phyloP scores from a whole-genome alignment of 495 filamentous ascomycete species.

The Aspergillus saccharolyticus region DNA sequence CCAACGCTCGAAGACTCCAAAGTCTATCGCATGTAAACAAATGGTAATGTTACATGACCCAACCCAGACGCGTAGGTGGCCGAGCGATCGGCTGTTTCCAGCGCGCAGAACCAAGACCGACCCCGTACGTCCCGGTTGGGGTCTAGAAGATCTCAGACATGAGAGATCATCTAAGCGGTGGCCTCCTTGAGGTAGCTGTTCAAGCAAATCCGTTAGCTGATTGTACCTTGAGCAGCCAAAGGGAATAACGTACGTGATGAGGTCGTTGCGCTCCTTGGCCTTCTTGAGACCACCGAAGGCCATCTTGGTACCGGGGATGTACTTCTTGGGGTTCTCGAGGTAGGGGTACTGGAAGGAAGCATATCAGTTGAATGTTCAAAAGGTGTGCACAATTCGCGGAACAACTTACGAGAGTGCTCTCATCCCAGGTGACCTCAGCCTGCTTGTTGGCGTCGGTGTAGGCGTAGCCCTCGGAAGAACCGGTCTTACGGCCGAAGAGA shows the following conservation, averaged over 20 bases:
- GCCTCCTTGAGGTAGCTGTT: slow-evolving; percentile 61
- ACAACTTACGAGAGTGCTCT: slow-evolving; percentile 73
- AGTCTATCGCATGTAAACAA: slow-evolving; percentile 22
- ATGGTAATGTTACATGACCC: slow-evolving; percentile 36
- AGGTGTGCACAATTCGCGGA: no score
- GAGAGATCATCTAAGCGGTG: slow-evolving; percentile 47
- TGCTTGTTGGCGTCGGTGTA: slow-evolving; percentile 99
- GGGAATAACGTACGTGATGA: slow-evolving; percentile 76
- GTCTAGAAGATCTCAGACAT: slow-evolving; percentile 16
- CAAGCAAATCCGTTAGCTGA: slow-evolving; percentile 6
- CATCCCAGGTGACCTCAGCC: slow-evolving; percentile 85
- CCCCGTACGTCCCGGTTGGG: slow-evolving; percentile 20
- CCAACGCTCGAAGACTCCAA: slow-evolving; percentile 21
- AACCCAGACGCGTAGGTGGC: slow-evolving; percentile 28
- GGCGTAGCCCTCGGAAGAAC: slow-evolving; percentile 82
- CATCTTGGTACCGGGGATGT: slow-evolving; percentile 99
- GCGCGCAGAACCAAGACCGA: slow-evolving; percentile 1
- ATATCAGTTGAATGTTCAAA: slow-evolving; percentile 6
- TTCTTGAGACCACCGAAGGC: slow-evolving; percentile 99
- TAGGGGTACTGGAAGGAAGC: slow-evolving; percentile 62
- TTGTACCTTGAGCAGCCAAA: not conserved
- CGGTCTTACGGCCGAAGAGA: slow-evolving; percentile 94
- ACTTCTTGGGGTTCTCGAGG: slow-evolving; percentile 92
- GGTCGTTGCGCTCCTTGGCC: slow-evolving; percentile 97
- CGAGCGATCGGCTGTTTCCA: slow-evolving; percentile 16